Base-by-base conservation (phyloP, 768 basidiomycete species). In the Lyophyllum semitale region DNA sequence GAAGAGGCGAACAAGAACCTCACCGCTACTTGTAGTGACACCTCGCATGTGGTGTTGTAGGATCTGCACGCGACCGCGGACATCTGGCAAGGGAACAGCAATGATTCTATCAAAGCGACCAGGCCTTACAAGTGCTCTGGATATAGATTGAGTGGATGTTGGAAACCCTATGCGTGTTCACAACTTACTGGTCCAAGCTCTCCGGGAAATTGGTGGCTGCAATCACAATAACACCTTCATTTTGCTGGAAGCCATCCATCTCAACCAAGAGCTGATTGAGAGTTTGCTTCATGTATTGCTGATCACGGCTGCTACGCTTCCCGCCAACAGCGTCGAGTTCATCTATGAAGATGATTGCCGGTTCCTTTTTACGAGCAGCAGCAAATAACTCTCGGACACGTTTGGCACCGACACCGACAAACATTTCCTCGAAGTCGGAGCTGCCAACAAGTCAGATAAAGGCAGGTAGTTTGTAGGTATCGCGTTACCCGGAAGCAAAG, bases 171-270 rank as follows among this genome's bases (percentile, higher is more conserved):
- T 58, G 7, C 9, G 55, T 38, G 38, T 6, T 13, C 12, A 18
- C 26, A 18, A 78, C 87, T 68, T 59, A 93, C 91, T 84, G 87
- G 69, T 99, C 97, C 58, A 99, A 77, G 50, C 88, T 88, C 66
- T 98, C 86, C 1, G 96, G 96, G 71, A 98, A 97, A 72, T 99
- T 99, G 48, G 97, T 99, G n/a, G 89, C 93, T 29, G 91, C 95
- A 54, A 98, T 93, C 58, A 98, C 91, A 55, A 98, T 94, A 60
- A 99, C 85, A 25, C 95, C 96, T 70, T 98, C 94, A 26, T 80
- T 84, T 68, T 95, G 92, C 67, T 88, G 78, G 77, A 99, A 99
- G 2, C 97, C 97, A 65, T 99, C 97, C 83, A 98, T 89, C 71
- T 99, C 97, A 37, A 95, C 93, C 48, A 99, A 81, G 15, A 99